Evolutionary conservation across 495 filamentous ascomycete genomes (phyloP).

Genomic region (Lindgomyces ingoldianus): DNA sequence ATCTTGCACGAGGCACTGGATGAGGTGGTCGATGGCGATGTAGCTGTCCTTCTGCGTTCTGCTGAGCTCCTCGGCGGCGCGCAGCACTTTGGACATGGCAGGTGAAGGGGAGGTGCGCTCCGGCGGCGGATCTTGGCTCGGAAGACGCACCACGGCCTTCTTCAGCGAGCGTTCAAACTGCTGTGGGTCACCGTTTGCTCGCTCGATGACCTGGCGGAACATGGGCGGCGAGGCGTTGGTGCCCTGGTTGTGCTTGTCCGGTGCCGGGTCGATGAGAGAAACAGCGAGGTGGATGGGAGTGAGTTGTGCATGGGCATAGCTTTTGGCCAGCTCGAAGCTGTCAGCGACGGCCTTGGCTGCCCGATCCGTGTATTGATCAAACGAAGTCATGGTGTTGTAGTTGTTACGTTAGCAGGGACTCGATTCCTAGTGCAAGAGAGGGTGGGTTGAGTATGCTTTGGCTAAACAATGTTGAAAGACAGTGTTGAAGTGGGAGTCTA

Average conservation of each 20-base stretch:
- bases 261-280: slow-evolving; percentile 78
- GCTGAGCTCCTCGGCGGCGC: slow-evolving; percentile 82
- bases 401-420: slow-evolving; percentile 12
- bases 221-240: slow-evolving; percentile 63
- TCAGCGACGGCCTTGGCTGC: slow-evolving; percentile 85
- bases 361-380: slow-evolving; percentile 87
- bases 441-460: slow-evolving; percentile 8
- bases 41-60: slow-evolving; percentile 95
- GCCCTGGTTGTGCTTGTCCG: slow-evolving; percentile 69
- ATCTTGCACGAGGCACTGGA: slow-evolving; percentile 79
- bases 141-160: slow-evolving; percentile 84
- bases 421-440: too few relatives aligned
- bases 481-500: slow-evolving; percentile 1
- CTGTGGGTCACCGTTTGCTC: slow-evolving; percentile 89
- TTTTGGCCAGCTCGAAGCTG: slow-evolving; percentile 76
- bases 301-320: slow-evolving; percentile 88
- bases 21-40: slow-evolving; percentile 92
- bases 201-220: slow-evolving; percentile 90
- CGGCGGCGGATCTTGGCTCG: slow-evolving; percentile 91
- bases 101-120: slow-evolving; percentile 81
- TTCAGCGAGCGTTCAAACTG: slow-evolving; percentile 84
- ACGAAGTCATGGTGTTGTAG: slow-evolving; percentile 45
- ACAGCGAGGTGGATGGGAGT: slow-evolving; percentile 86
- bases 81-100: slow-evolving; percentile 74
- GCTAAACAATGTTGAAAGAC: not conserved